A percentile compares a stretch with the other conserved stretches of the same genome.
These are phyloP conservation scores for Agaricus blazei DNA, from an alignment of 768 basidiomycete species.

Conservation along the genomic window DNA sequence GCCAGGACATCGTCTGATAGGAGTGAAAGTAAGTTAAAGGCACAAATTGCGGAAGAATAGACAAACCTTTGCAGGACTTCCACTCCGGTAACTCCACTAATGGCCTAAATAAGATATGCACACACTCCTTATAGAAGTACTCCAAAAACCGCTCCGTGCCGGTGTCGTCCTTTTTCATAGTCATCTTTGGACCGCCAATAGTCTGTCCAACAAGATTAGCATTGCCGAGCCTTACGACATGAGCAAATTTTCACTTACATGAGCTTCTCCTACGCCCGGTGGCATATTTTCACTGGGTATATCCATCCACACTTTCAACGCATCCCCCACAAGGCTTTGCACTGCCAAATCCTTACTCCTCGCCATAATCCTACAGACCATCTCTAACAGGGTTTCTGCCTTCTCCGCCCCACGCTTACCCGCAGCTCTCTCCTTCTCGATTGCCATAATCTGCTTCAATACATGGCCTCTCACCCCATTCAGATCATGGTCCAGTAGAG, in stretches of 20 bases:
- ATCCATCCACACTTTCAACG: constrained; percentile 78
- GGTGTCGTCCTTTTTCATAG: constrained; percentile 72
- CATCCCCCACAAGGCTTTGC: constrained; percentile 88
- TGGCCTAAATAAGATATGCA: constrained; percentile 77
- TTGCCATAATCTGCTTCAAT: constrained; percentile 72
- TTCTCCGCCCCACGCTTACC: constrained; percentile 54
- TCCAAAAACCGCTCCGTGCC: constrained; percentile 86
- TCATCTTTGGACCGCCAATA: constrained; percentile 29
- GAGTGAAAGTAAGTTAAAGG: constrained; percentile 1
- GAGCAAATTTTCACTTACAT: constrained; percentile 18
- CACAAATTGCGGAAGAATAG: not conserved
- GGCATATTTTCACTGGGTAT: constrained; percentile 44
- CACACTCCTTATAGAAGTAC: constrained; percentile 87
- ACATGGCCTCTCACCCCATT: constrained; percentile 82
- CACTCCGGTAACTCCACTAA: constrained; percentile 69
- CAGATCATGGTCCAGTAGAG: constrained; percentile 87
- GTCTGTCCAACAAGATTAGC: constrained; percentile 25
- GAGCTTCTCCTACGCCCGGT: constrained; percentile 22
- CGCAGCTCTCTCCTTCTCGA: constrained; percentile 57
- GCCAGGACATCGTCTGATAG: constrained; percentile 44
- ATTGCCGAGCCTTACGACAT: constrained; percentile 3
- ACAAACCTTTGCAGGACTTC: constrained; percentile 31
- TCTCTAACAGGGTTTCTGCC: constrained; percentile 69
- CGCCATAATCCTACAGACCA: constrained; percentile 75
- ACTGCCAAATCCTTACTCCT: constrained; percentile 78